These are phyloP conservation scores for Pelargonium cotyledonis DNA, from an alignment of 441 rosid genomes.

Conservation along the genomic window DNA sequence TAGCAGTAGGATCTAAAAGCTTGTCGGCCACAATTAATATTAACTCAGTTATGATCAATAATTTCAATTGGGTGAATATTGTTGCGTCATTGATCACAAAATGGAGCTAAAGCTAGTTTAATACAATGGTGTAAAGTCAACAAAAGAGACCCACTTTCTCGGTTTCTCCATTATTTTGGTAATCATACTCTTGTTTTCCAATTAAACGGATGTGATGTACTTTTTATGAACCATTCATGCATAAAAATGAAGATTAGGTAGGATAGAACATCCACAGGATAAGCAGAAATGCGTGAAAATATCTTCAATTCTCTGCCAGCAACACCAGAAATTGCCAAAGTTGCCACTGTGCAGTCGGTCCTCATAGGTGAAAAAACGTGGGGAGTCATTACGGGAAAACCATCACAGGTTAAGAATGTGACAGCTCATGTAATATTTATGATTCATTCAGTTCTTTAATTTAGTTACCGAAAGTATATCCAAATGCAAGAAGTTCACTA, in stretches of 20 bases:
- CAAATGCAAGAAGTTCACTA: background rate
- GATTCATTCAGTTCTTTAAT: background rate
- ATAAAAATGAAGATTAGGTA: slow-evolving; percentile 36
- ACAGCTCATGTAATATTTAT: slow-evolving; percentile 11
- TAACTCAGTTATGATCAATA: background rate
- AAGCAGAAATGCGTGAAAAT: slow-evolving; percentile 11
- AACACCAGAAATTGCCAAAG: slow-evolving; percentile 17
- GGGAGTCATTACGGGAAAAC: slow-evolving; percentile 23
- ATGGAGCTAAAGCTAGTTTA: background rate
- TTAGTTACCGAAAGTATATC: too few species aligned
- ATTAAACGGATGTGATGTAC: slow-evolving; percentile 21
- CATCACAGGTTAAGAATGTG: slow-evolving; percentile 9
- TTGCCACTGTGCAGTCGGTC: slow-evolving; percentile 17
- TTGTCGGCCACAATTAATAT: background rate
- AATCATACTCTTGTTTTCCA: slow-evolving; percentile 20
- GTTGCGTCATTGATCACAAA: background rate
- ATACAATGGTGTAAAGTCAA: slow-evolving; percentile 10
- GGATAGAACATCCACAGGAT: slow-evolving; percentile 16
- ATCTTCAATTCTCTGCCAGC: slow-evolving; percentile 1
- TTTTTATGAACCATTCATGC: slow-evolving; percentile 13
- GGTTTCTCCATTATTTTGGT: slow-evolving; percentile 15
- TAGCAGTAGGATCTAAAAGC: background rate
- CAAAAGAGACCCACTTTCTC: slow-evolving; percentile 15
- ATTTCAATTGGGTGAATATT: background rate
- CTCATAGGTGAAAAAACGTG: slow-evolving; percentile 21